Evolutionary conservation across 495 filamentous ascomycete genomes (phyloP).

Genomic region (Delitschia confertaspora): DNA sequence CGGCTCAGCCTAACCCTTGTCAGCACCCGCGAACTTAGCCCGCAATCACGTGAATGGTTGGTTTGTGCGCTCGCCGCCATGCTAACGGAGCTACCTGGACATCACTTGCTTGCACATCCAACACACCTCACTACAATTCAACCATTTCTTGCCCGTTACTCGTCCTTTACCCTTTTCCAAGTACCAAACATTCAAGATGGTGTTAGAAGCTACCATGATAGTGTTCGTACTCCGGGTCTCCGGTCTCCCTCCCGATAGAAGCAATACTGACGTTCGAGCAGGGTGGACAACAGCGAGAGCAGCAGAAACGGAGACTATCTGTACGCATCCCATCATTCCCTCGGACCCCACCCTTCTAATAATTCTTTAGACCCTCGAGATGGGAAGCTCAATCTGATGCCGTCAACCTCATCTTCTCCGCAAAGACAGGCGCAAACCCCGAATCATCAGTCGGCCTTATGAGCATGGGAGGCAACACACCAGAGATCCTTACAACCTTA

Average conservation of each 20-base stretch:
- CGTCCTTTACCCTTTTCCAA: background rate
- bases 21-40: too few relatives aligned
- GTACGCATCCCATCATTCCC: conserved; percentile 31
- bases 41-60: too few relatives aligned
- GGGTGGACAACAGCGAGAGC: conserved; percentile 96
- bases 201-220: conserved; percentile 66
- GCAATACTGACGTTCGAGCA: conserved; percentile 35
- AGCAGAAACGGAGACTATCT: conserved; percentile 95
- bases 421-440: conserved; percentile 87
- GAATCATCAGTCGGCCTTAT: conserved; percentile 96
- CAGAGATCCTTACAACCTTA: conserved; percentile 91
- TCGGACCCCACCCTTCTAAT: background rate
- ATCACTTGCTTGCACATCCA: background rate
- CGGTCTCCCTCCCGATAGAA: too few relatives aligned
- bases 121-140: background rate
- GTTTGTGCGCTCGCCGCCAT: too few relatives aligned
- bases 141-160: background rate
- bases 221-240: conserved; percentile 49
- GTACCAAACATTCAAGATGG: conserved; percentile 43
- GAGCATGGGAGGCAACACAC: conserved; percentile 96
- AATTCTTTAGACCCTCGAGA: conserved; percentile 59
- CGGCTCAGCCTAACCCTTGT: too few relatives aligned
- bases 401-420: conserved; percentile 86
- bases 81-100: too few relatives aligned
- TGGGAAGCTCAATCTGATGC: conserved; percentile 95